Base-by-base conservation (phyloP, 1,284 basidiomycete genomes). In the Ganoderma meredithae region DNA sequence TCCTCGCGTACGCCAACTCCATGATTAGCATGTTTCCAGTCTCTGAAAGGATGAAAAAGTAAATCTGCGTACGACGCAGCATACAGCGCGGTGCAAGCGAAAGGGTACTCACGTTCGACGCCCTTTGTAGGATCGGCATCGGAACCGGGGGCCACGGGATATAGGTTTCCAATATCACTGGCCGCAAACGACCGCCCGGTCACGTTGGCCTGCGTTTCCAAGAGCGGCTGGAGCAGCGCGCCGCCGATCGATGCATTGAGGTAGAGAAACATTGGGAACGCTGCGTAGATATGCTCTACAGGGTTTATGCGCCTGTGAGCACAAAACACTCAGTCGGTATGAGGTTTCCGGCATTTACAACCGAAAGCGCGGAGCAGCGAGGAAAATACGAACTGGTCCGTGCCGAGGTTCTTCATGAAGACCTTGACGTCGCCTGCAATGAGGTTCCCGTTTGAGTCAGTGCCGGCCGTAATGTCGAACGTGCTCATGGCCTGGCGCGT, bases 21-120 rank as follows among this genome's bases (percentile, higher is more conserved):
- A 92, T 91, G 75, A 93, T 90, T n/a, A 93, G 78, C 90, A 91
- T 91, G 73, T 91, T 91, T 8, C 89, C 89, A 60, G 87, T 85
- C 75, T 91, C 89, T 90, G 58, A 9, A 22, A 0, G 12, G 25
- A 49, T 0, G 12, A 1, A 47, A 8, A n/a, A 1, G 8, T 3
- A 55, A 6, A 13, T 12, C 10, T 5, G 15, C 1, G 36, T n/a
- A 15, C 7, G 17, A 39, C 17, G 27, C 8, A 19, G 13, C 36
- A 8, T 12, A 40, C 8, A 22, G 22, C 13, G 36, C 10, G 7
- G 19, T 9, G 3, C 4, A 53, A 19, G 1, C 2, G 2, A 13
- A 10, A 13, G 12, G 19, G 4, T 17, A 31, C 69, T 60, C 33
- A 72, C 71, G 65, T 49, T 72, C 71, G 8, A 69, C 40, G 27